Percentiles rank a stretch among this genome's conserved stretches.
Conservation (phyloP, 2,329 filamentous ascomycete species). For the Pseudonectria buxi region DNA sequence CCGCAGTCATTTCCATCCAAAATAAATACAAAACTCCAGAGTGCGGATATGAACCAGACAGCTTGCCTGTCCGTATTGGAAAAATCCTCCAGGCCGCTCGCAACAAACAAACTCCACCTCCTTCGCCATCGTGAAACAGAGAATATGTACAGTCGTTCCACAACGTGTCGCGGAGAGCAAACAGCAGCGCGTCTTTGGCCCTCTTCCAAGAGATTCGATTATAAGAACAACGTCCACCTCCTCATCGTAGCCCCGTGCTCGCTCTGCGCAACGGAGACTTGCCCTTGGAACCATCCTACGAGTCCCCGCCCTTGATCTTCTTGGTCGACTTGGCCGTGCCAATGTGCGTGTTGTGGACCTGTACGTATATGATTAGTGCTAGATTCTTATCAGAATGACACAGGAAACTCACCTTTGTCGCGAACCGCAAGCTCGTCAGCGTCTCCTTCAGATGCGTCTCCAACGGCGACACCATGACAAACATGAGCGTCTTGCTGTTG, state of each 20-base stretch:
- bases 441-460: conserved; percentile 90
- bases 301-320: conserved; percentile 42
- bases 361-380: conserved; percentile 9
- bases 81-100: too few relatives aligned
- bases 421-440: conserved; percentile 89
- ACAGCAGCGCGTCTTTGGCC: too few relatives aligned
- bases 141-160: too few relatives aligned
- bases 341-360: conserved; percentile 86
- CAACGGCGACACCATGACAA: conserved; percentile 93
- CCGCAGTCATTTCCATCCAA: too few relatives aligned
- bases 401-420: conserved; percentile 69
- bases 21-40: too few relatives aligned
- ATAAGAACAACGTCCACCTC: too few relatives aligned
- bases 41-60: too few relatives aligned
- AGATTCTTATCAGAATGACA: not conserved
- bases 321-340: conserved; percentile 76
- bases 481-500: conserved; percentile 97
- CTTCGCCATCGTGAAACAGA: too few relatives aligned
- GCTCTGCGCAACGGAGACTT: conserved; percentile 3
- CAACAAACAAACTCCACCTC: too few relatives aligned
- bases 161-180: too few relatives aligned
- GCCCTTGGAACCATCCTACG: conserved; percentile 12
- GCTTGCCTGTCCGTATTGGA: too few relatives aligned
- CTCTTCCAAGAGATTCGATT: too few relatives aligned
- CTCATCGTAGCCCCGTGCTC: conserved; percentile 2